These are phyloP conservation scores for Eucalyptus pauciflora DNA, from an alignment of 345 rosid species.

Conservation along the genomic window DNA sequence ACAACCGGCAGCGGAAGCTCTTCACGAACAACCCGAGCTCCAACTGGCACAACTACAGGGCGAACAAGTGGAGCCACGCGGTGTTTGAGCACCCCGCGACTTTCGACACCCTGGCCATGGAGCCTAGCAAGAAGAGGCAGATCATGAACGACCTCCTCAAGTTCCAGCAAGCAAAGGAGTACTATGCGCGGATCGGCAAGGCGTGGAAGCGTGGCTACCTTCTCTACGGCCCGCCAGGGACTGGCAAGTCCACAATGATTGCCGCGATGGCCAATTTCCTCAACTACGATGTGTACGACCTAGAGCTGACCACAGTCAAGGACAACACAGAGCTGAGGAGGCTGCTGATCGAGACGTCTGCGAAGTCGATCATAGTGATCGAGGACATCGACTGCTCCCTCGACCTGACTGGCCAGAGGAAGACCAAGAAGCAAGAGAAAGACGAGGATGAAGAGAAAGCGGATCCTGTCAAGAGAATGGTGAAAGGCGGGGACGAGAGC, in stretches of 20 bases:
- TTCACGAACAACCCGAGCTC: background rate
- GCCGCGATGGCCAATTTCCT: background rate
- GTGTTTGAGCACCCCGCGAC: background rate
- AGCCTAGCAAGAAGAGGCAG: background rate
- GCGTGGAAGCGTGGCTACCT: constrained; percentile 1
- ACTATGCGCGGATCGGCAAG: background rate
- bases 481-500: background rate
- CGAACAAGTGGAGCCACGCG: background rate
- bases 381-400: constrained; percentile 4
- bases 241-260: constrained; percentile 1
- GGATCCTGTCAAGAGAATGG: background rate
- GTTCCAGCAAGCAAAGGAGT: background rate
- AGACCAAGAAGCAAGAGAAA: background rate
- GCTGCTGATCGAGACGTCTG: background rate
- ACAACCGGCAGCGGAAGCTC: background rate
- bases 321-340: background rate
- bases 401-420: background rate
- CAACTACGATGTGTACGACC: background rate
- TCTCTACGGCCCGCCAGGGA: background rate
- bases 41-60: background rate
- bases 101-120: background rate
- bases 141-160: background rate
- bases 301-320: background rate
- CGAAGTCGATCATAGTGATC: constrained; percentile 1
- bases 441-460: background rate